A percentile compares a stretch with the other conserved stretches of the same genome.
These are phyloP conservation scores for Sarcomyxa edulis DNA, from an alignment of 768 basidiomycete species.

Conservation along the genomic window DNA sequence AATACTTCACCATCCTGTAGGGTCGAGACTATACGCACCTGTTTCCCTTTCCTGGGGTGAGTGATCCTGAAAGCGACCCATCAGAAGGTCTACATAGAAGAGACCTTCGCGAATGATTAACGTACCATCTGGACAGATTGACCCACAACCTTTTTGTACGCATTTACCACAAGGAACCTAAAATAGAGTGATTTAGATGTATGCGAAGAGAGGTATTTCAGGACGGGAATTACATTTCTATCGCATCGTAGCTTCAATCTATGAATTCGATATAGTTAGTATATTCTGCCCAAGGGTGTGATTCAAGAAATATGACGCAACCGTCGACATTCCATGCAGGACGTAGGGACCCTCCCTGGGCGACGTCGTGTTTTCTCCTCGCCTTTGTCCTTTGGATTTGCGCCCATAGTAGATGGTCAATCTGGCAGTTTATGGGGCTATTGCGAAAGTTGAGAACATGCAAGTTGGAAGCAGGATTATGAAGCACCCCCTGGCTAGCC, in stretches of 20 bases:
- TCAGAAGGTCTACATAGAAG: background rate
- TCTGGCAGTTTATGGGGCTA: too few relatives aligned
- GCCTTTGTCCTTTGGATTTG: constrained; percentile 28
- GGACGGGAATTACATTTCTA: constrained; percentile 39
- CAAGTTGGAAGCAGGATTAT: too few relatives aligned
- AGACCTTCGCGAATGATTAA: background rate
- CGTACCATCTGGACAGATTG: constrained; percentile 74
- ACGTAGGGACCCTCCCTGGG: constrained; percentile 49
- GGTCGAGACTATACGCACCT: constrained; percentile 26
- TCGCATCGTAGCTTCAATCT: constrained; percentile 64
- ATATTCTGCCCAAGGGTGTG: background rate
- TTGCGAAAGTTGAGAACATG: too few relatives aligned
- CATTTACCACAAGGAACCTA: constrained; percentile 80
- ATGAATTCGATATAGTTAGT: background rate
- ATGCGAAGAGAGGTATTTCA: background rate
- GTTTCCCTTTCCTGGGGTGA: constrained; percentile 58
- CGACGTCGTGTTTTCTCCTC: too few relatives aligned
- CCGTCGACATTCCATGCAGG: constrained; percentile 45
- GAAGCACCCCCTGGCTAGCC: too few relatives aligned
- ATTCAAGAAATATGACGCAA: background rate
- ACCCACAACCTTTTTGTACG: constrained; percentile 65
- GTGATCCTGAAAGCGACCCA: constrained; percentile 32
- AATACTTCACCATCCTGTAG: background rate
- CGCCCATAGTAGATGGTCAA: constrained; percentile 10
- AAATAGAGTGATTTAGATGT: constrained; percentile 4